phyloP scores from a whole-genome alignment of 495 filamentous ascomycete species.

The Extremus antarcticus region DNA sequence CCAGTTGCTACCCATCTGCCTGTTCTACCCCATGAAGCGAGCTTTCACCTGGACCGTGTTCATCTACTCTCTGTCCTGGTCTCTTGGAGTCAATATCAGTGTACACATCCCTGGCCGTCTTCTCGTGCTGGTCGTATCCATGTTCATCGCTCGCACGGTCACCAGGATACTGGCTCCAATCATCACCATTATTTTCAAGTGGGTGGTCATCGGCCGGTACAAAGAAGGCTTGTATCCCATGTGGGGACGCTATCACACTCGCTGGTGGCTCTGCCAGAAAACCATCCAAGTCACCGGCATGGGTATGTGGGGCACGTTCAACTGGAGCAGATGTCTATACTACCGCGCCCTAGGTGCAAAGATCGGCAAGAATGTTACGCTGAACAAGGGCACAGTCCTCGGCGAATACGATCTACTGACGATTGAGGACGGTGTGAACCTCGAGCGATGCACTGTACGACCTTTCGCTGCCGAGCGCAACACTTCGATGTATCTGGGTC shows the following conservation, averaged over 20 bases:
- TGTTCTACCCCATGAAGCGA: constrained; percentile 32
- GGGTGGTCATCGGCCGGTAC: constrained; percentile 36
- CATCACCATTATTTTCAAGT: constrained; percentile 34
- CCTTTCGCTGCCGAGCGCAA: constrained; percentile 38
- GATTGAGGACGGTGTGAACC: constrained; percentile 32
- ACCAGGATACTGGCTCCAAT: constrained; percentile 26
- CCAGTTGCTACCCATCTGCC: constrained; percentile 30
- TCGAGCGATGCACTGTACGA: constrained; percentile 32
- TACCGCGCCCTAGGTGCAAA: constrained; percentile 35
- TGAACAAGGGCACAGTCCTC: constrained; percentile 25
- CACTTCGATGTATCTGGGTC: constrained; percentile 37
- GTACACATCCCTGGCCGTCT: constrained; percentile 26
- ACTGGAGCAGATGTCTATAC: constrained; percentile 30
- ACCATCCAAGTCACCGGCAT: constrained; percentile 31
- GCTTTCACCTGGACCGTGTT: constrained; percentile 35
- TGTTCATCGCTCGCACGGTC: constrained; percentile 25
- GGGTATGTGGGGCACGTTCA: constrained; percentile 29
- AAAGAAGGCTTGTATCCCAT: constrained; percentile 37
- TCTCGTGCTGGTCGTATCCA: constrained; percentile 27
- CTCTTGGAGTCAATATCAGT: constrained; percentile 20
- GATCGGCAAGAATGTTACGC: constrained; percentile 33
- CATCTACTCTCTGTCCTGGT: constrained; percentile 26
- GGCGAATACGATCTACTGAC: constrained; percentile 40
- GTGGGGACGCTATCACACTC: constrained; percentile 40
- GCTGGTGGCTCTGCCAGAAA: constrained; percentile 41